phyloP scores from a whole-genome alignment of 345 rosid species.

The Carallia pectinifolia region DNA sequence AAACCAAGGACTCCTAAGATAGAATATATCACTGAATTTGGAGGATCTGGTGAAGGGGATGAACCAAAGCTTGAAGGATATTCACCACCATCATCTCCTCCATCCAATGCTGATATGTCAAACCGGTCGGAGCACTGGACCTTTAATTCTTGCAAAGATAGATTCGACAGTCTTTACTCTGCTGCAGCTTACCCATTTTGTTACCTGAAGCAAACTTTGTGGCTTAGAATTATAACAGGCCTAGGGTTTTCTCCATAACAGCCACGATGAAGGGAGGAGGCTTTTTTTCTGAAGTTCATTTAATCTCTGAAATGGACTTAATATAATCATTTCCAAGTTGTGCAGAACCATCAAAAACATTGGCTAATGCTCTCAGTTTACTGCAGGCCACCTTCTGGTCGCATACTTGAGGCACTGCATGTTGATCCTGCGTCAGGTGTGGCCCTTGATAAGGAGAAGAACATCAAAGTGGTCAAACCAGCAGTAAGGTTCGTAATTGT shows the following conservation, averaged over 20 bases:
- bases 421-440: conserved; percentile 97
- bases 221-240: conserved; percentile 44
- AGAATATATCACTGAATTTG: conserved; percentile 93
- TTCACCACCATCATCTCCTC: conserved; percentile 93
- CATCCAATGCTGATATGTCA: conserved; percentile 53
- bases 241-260: conserved; percentile 52
- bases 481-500: conserved; percentile 47
- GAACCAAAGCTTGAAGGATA: conserved; percentile 71
- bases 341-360: conserved; percentile 17
- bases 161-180: conserved; percentile 71
- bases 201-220: conserved; percentile 55
- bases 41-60: conserved; percentile 63
- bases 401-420: conserved; percentile 92
- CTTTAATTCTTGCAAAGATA: conserved; percentile 97
- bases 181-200: conserved; percentile 73
- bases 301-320: conserved; percentile 32
- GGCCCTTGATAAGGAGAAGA: conserved; percentile 75
- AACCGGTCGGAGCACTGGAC: conserved; percentile 99
- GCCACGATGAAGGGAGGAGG: conserved; percentile 54
- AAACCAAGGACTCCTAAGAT: conserved; percentile 71
- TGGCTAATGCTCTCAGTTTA: conserved; percentile 47
- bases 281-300: conserved; percentile 55
- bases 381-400: conserved; percentile 86
- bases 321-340: conserved; percentile 22
- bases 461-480: conserved; percentile 46